Evolutionary conservation across 1,284 basidiomycete genomes (phyloP).

Genomic region (Trametes versicolor): DNA sequence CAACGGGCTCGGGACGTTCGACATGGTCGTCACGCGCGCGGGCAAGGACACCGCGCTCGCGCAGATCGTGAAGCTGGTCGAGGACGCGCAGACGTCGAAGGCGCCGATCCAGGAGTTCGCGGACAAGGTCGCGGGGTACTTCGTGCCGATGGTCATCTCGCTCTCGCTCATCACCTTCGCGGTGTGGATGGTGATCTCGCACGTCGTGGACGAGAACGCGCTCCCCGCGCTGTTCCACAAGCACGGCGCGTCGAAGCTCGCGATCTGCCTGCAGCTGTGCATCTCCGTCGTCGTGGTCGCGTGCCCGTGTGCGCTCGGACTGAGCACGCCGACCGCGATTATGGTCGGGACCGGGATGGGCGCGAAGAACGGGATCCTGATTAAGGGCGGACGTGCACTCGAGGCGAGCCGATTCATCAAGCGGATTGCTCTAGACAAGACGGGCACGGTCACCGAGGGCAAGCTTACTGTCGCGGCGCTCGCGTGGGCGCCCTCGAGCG

Average conservation of each 20-base stretch:
- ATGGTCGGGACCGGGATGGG: conserved; percentile 99
- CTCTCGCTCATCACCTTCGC: conserved; percentile 88
- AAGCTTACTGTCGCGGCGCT: conserved; percentile 80
- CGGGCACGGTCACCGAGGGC: conserved; percentile 95
- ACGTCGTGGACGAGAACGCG: conserved; percentile 62
- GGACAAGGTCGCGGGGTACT: conserved; percentile 93
- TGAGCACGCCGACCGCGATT: conserved; percentile 97
- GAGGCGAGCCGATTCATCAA: conserved; percentile 90
- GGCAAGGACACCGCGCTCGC: conserved; percentile 96
- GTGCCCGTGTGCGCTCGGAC: conserved; percentile 96
- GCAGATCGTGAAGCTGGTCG: conserved; percentile 97
- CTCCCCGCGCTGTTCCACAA: conserved; percentile 88
- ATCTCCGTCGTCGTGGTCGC: conserved; percentile 99
- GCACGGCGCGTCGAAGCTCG: conserved; percentile 87
- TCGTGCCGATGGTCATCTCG: conserved; percentile 92
- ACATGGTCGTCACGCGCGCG: conserved; percentile 94
- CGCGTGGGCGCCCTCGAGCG: conserved; percentile 73
- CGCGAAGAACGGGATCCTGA: conserved; percentile 96
- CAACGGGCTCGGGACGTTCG: conserved; percentile 95
- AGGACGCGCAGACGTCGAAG: conserved; percentile 98
- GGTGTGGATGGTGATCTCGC: conserved; percentile 85
- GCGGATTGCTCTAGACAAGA: conserved; percentile 95
- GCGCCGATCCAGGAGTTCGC: conserved; percentile 99
- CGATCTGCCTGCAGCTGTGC: conserved; percentile 96
- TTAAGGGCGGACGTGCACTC: conserved; percentile 95